phyloP scores from a whole-genome alignment of 306 rosid genomes.

The Vigna nakashimae region DNA sequence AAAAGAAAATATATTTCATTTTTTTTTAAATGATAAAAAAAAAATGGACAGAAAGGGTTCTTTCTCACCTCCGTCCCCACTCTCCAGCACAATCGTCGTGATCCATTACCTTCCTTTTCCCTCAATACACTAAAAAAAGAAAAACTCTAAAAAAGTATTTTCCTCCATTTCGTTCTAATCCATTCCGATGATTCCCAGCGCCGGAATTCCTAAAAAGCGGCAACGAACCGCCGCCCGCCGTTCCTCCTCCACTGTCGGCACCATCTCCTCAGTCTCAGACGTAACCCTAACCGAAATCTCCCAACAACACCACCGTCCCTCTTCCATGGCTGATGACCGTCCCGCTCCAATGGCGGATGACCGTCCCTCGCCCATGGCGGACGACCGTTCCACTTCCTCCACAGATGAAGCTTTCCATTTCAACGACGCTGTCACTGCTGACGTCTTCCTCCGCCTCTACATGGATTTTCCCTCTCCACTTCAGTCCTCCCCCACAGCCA shows the following conservation, averaged over 20 bases:
- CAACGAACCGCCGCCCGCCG: slow-evolving; percentile 63
- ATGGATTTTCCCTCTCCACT: slow-evolving; percentile 49
- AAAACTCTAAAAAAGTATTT: not conserved
- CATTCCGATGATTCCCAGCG: slow-evolving; percentile 44
- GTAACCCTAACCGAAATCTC: slow-evolving; percentile 37
- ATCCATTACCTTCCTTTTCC: not conserved
- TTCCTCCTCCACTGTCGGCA: slow-evolving; percentile 33
- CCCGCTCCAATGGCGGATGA: not conserved
- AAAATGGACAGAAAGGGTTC: not conserved
- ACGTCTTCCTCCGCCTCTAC: slow-evolving; percentile 73
- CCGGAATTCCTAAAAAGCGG: slow-evolving; percentile 61
- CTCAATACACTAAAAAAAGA: not conserved
- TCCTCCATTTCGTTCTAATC: not conserved
- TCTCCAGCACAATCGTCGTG: no score
- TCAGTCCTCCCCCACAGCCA: slow-evolving; percentile 46
- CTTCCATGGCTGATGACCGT: not conserved
- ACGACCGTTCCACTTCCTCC: not conserved
- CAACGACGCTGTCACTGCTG: slow-evolving; percentile 73
- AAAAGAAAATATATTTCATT: not conserved
- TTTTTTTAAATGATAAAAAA: no score
- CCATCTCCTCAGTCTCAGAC: slow-evolving; percentile 41
- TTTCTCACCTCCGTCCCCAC: not conserved
- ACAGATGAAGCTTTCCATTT: slow-evolving; percentile 34
- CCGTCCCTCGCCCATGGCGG: slow-evolving; percentile 9
- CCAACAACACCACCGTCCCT: not conserved